Evolutionary conservation across 2,329 filamentous ascomycete genomes (phyloP).

Genomic region (Alternaria tenuissima): DNA sequence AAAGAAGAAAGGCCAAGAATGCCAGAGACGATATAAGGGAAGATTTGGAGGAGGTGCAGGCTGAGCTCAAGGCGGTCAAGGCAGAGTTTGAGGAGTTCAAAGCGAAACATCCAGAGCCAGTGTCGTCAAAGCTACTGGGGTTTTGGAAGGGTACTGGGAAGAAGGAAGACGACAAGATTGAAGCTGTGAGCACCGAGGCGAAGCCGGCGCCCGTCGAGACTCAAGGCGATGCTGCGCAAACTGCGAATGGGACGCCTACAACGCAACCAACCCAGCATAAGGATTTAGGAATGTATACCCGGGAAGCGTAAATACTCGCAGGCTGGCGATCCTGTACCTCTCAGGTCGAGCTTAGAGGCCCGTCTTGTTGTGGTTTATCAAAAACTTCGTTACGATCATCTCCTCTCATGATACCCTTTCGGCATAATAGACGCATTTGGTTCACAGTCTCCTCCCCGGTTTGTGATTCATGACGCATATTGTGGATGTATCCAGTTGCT

Average conservation of each 20-base stretch:
- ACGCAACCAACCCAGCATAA: neutral
- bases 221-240: neutral
- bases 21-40: constrained; percentile 68
- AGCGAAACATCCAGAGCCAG: constrained; percentile 42
- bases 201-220: constrained; percentile 3
- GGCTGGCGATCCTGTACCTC: neutral
- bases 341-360: neutral
- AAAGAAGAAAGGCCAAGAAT: constrained; percentile 67
- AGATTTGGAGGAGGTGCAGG: constrained; percentile 65
- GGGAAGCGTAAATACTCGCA: neutral
- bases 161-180: constrained; percentile 27
- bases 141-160: constrained; percentile 41
- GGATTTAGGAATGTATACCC: neutral
- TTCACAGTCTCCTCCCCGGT: neutral
- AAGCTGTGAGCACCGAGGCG: constrained; percentile 16
- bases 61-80: constrained; percentile 51
- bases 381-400: constrained; percentile 18
- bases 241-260: constrained; percentile 1
- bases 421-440: constrained; percentile 2
- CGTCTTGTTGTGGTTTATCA: too few relatives aligned
- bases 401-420: constrained; percentile 49
- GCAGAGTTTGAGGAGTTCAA: constrained; percentile 54
- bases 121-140: constrained; percentile 36
- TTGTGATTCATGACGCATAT: neutral
- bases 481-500: neutral